A percentile compares a stretch with the other conserved stretches of the same genome.
phyloP scores from a whole-genome alignment of 2,329 filamentous ascomycete genomes.

The Claviceps sp. region DNA sequence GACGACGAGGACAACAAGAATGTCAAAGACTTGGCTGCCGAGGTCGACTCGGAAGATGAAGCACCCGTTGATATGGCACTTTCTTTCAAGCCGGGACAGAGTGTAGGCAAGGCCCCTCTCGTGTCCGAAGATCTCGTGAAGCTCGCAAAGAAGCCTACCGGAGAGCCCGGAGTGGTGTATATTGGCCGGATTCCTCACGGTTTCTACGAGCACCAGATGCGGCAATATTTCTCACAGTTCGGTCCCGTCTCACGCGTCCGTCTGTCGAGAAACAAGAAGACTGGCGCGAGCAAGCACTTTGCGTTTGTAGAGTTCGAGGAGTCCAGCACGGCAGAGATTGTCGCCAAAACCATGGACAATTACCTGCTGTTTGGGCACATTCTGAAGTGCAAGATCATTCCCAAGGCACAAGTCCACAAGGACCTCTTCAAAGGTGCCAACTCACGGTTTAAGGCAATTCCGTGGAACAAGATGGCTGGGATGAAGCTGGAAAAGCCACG shows the following conservation, averaged over 20 bases:
- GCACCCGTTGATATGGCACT: slow-evolving; percentile 22
- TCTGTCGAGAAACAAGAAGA: slow-evolving; percentile 83
- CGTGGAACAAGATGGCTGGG: slow-evolving; percentile 77
- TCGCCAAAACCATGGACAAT: slow-evolving; percentile 92
- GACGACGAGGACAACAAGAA: slow-evolving; percentile 29
- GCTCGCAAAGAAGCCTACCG: slow-evolving; percentile 28
- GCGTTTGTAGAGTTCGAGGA: slow-evolving; percentile 87
- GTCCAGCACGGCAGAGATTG: slow-evolving; percentile 69
- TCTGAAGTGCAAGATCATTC: slow-evolving; percentile 71
- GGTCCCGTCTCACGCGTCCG: slow-evolving; percentile 67
- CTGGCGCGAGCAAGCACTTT: slow-evolving; percentile 83
- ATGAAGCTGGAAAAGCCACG: slow-evolving; percentile 59
- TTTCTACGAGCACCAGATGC: slow-evolving; percentile 96
- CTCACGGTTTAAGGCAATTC: slow-evolving; percentile 75
- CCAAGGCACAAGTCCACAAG: slow-evolving; percentile 63
- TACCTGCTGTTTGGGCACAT: slow-evolving; percentile 94
- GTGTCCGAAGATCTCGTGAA: slow-evolving; percentile 31
- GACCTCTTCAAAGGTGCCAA: slow-evolving; percentile 85
- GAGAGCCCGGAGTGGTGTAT: slow-evolving; percentile 69
- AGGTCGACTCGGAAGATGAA: slow-evolving; percentile 32
- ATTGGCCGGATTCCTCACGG: slow-evolving; percentile 81
- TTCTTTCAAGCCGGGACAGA: slow-evolving; percentile 33
- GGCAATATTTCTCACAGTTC: slow-evolving; percentile 86
- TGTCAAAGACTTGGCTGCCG: slow-evolving; percentile 29
- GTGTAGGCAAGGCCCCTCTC: slow-evolving; percentile 37